Base-by-base conservation (phyloP, 306 rosid genomes). In the Quercus aquifolioides region DNA sequence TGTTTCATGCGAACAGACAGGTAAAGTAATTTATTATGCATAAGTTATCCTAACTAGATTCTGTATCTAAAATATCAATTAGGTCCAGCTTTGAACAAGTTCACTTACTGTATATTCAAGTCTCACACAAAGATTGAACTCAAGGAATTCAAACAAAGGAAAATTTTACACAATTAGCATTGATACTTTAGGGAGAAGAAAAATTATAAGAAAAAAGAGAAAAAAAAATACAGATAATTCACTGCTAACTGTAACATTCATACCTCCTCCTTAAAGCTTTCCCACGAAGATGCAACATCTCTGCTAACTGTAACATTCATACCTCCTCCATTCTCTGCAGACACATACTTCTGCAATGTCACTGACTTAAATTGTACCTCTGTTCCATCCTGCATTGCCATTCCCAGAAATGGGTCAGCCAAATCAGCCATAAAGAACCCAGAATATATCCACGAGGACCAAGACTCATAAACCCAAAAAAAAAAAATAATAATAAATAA, bases 321-420 rank as follows among this genome's bases (percentile, higher is more conserved):
- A 62, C 94, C 97, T 83, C 97, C 99, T 7, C 93, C 94, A 89
- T 95, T 89, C 30, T 95, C 99, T 8, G 97, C 94, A 73, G 88
- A 81, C 38, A 95, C 88, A 87, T 88, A 89, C 81, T 91, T 91
- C 88, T 91, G 91, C 85, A 88, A 83, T 2, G 89, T 89, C 79
- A 91, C 86, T 1, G 99, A 95, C 94, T 90, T 92, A 28, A 95
- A 64, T 74, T 92, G 99, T 46, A 95, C 91, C 84, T 80, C 84
- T 19, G 92, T 86, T 85, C 95, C 99, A 58, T 95, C 97, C 99
- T 92, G 69, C 86, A 86, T 69, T 60, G 33, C 74, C 73, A 76
- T 71, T 74, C 71, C 82, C 81, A 71, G 35, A 72, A 31, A 49
- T 25, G 8, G 38, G 69, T 69, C 79, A 84, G 58, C 80, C 38